phyloP scores from a whole-genome alignment of 1,284 basidiomycete genomes.

The Coriolopsis trogii region DNA sequence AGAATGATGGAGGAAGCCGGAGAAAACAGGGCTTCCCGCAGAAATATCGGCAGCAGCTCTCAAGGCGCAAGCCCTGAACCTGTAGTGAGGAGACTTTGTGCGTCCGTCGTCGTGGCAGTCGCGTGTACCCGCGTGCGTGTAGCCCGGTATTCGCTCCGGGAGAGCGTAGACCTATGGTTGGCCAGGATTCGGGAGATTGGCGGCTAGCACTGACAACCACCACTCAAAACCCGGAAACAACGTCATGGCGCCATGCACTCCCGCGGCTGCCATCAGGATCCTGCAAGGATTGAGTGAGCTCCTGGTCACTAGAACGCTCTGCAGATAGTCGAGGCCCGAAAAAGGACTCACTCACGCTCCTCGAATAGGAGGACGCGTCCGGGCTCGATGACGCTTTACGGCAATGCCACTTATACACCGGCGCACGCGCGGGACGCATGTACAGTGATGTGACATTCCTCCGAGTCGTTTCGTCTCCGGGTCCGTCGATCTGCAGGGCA shows the following conservation, averaged over 20 bases:
- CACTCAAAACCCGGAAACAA: not conserved
- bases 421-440: not conserved
- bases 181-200: not conserved
- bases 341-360: not conserved
- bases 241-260: not conserved
- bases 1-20: not conserved
- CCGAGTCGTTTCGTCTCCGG: no score
- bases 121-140: no score
- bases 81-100: not conserved
- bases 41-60: slow-evolving; percentile 5
- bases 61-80: not conserved
- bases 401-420: slow-evolving; percentile 8
- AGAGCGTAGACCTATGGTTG: not conserved
- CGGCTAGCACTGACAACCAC: not conserved
- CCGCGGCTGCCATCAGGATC: not conserved
- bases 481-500: not conserved
- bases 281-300: not conserved
- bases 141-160: slow-evolving; percentile 8
- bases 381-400: slow-evolving; percentile 1
- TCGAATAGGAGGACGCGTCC: not conserved
- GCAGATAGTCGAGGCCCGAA: not conserved
- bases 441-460: no score
- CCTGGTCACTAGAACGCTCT: not conserved
- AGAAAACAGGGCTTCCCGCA: not conserved
- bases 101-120: slow-evolving; percentile 12